These are phyloP conservation scores for Tetrapisispora nanseiensis DNA, from an alignment of 805 yeast genomes.

Conservation along the genomic window DNA sequence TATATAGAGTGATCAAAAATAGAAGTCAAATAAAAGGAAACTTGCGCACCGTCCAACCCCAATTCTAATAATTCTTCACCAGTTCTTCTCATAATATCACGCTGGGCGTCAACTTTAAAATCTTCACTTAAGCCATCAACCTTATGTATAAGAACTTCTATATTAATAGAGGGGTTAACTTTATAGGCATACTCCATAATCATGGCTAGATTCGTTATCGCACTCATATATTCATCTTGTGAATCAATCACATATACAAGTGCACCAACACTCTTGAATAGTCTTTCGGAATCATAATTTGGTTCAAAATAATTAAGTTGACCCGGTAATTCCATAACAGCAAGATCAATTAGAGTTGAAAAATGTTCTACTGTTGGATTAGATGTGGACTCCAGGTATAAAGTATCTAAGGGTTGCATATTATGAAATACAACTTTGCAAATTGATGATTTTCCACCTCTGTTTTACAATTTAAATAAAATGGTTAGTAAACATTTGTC, in stretches of 20 bases:
- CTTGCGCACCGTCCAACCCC: slow-evolving; percentile 85
- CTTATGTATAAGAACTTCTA: slow-evolving; percentile 90
- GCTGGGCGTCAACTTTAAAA: slow-evolving; percentile 84
- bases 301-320: slow-evolving; percentile 86
- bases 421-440: slow-evolving; percentile 93
- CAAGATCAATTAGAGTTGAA: slow-evolving; percentile 71
- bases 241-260: slow-evolving; percentile 90
- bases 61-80: slow-evolving; percentile 86
- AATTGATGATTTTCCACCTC: slow-evolving; percentile 91
- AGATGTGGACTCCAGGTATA: slow-evolving; percentile 82
- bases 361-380: slow-evolving; percentile 81
- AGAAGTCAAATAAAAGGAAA: slow-evolving; percentile 83
- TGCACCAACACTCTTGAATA: slow-evolving; percentile 79
- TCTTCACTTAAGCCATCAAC: slow-evolving; percentile 94
- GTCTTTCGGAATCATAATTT: slow-evolving; percentile 62
- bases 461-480: slow-evolving; percentile 7
- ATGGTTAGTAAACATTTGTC: background rate
- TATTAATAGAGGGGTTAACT: slow-evolving; percentile 73
- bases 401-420: slow-evolving; percentile 90
- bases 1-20: slow-evolving; percentile 93
- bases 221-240: slow-evolving; percentile 90
- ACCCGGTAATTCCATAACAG: slow-evolving; percentile 92
- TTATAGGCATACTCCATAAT: slow-evolving; percentile 81
- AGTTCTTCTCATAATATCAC: slow-evolving; percentile 92
- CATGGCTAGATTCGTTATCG: slow-evolving; percentile 78